Conservation (phyloP, 2,329 filamentous ascomycete genomes). For the Sclerotinia subarctica region DNA sequence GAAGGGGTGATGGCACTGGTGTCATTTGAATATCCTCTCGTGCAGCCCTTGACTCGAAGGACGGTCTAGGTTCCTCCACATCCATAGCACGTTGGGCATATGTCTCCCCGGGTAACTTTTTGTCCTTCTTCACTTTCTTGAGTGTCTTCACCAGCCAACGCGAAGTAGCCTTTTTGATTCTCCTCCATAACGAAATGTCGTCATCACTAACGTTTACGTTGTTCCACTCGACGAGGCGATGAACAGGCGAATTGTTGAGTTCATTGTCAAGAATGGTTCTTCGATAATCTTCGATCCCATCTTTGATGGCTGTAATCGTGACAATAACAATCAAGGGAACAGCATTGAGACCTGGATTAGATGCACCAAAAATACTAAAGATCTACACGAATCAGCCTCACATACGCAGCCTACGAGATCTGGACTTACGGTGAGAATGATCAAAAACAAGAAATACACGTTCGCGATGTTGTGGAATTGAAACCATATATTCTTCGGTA, state of each 20-base stretch:
- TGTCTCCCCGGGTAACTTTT: constrained; percentile 41
- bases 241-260: constrained; percentile 92
- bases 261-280: constrained; percentile 88
- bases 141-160: constrained; percentile 39
- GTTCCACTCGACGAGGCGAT: constrained; percentile 81
- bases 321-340: constrained; percentile 94
- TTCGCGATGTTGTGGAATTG: constrained; percentile 99
- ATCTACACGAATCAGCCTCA: constrained; percentile 56
- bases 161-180: constrained; percentile 80
- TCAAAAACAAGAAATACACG: constrained; percentile 94
- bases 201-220: constrained; percentile 94
- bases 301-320: constrained; percentile 83
- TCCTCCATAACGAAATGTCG: constrained; percentile 80
- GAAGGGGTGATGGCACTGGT: constrained; percentile 79
- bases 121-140: constrained; percentile 49
- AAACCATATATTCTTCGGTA: constrained; percentile 95
- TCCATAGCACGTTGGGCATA: constrained; percentile 31
- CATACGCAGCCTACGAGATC: not conserved
- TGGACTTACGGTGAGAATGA: constrained; percentile 82
- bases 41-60: constrained; percentile 58
- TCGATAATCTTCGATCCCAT: constrained; percentile 92
- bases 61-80: constrained; percentile 41
- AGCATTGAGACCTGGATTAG: constrained; percentile 84
- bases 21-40: constrained; percentile 89
- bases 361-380: constrained; percentile 91